Evolutionary conservation across 1,284 basidiomycete genomes (phyloP).

Genomic region (Rhodotorula glutinis): DNA sequence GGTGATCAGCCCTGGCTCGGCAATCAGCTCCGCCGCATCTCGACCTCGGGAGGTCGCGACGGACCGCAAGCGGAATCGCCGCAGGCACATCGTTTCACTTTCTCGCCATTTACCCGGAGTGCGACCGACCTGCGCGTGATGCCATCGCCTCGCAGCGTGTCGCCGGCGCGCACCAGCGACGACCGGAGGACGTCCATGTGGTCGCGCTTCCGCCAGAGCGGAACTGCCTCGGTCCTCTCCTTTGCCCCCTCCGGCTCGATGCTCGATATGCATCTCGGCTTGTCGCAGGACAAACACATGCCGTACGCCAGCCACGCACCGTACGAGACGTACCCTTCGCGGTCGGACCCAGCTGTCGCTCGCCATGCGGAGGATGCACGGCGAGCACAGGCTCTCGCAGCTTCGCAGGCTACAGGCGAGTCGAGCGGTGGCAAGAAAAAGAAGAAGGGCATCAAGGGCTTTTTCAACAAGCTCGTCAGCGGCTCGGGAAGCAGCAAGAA

Average conservation of each 20-base stretch:
- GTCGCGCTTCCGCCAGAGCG: conserved; percentile 39
- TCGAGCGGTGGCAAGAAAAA: conserved; percentile 29
- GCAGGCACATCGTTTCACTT: conserved; percentile 9
- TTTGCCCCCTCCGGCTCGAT: conserved; percentile 49
- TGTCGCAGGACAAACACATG: conserved; percentile 42
- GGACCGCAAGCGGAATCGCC: conserved; percentile 36
- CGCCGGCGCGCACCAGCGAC: conserved; percentile 26
- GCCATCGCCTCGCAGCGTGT: conserved; percentile 32
- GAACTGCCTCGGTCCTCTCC: conserved; percentile 43
- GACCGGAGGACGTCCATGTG: conserved; percentile 29
- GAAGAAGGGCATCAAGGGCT: conserved; percentile 43
- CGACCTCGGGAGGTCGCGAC: conserved; percentile 16
- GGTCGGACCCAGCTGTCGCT: conserved; percentile 34
- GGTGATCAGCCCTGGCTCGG: conserved; percentile 41
- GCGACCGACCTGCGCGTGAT: conserved; percentile 29
- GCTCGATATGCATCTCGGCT: conserved; percentile 51
- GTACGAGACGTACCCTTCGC: conserved; percentile 32
- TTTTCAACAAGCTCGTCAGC: conserved; percentile 42
- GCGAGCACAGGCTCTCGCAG: background rate
- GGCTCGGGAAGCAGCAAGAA: conserved; percentile 9
- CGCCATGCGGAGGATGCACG: conserved; percentile 16
- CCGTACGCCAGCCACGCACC: conserved; percentile 13
- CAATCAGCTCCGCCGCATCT: conserved; percentile 26
- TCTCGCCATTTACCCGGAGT: conserved; percentile 35
- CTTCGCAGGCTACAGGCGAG: background rate